These are phyloP conservation scores for Schizopora paradoxa DNA, from an alignment of 1,284 basidiomycete species.

Conservation along the genomic window DNA sequence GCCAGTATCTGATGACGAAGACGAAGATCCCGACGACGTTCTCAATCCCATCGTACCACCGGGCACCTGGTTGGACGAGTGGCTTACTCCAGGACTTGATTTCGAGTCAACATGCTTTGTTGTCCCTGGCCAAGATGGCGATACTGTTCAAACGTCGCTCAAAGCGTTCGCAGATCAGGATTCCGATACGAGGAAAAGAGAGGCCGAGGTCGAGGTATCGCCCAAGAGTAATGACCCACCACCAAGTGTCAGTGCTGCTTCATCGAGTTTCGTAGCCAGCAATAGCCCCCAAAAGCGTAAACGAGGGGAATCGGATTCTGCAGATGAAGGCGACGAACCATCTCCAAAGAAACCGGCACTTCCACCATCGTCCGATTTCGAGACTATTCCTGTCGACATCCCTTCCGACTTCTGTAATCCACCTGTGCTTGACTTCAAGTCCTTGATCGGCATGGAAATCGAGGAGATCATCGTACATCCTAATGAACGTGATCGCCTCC, in stretches of 20 bases:
- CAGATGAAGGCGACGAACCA: slow-evolving; percentile 1
- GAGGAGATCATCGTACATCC: no score
- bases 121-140: slow-evolving; percentile 12
- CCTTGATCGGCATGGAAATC: no score
- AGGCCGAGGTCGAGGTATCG: slow-evolving; percentile 1
- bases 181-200: neutral
- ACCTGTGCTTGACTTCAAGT: no score
- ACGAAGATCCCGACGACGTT: slow-evolving; percentile 8
- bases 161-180: slow-evolving; percentile 6
- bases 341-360: no score
- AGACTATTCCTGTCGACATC: no score
- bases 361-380: no score
- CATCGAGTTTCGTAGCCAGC: no score
- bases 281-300: neutral
- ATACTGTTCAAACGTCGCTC: slow-evolving; percentile 2
- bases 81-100: slow-evolving; percentile 9
- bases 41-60: slow-evolving; percentile 12
- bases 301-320: neutral
- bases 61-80: slow-evolving; percentile 1
- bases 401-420: no score
- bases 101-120: slow-evolving; percentile 8
- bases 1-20: neutral
- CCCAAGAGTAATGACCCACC: no score
- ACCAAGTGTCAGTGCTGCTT: no score
- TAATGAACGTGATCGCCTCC: neutral